A percentile compares a stretch with the other conserved stretches of the same genome.
Conservation (phyloP, 495 filamentous ascomycete genomes). For the Amniculicola lignicola region DNA sequence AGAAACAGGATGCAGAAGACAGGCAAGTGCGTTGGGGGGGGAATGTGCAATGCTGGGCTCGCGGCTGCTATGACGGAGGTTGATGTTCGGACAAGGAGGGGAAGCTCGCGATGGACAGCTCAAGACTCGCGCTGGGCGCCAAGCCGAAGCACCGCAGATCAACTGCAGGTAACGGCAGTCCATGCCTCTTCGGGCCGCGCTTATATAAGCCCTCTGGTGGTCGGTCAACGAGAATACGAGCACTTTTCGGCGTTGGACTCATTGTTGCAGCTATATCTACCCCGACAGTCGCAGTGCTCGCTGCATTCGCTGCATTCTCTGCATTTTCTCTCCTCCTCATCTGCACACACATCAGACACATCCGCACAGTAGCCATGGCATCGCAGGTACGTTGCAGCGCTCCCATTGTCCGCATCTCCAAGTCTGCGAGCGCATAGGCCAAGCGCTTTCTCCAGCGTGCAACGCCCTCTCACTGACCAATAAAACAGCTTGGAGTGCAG, state of each 20-base stretch:
- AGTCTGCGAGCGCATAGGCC: not conserved
- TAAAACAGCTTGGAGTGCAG: slow-evolving; percentile 46
- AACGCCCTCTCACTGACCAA: slow-evolving; percentile 10
- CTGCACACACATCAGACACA: not conserved
- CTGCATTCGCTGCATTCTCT: not conserved
- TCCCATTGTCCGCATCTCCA: not conserved
- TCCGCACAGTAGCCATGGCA: slow-evolving; percentile 7
- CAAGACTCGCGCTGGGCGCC: too few species aligned
- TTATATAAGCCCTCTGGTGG: not conserved
- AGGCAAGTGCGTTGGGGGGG: not conserved
- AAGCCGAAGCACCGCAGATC: too few species aligned
- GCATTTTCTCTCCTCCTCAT: not conserved
- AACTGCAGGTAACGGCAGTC: too few species aligned
- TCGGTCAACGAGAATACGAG: too few species aligned
- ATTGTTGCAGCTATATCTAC: not conserved
- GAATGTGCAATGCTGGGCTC: not conserved
- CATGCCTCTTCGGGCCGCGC: not conserved
- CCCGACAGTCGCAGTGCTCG: not conserved
- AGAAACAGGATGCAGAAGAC: not conserved
- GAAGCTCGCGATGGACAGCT: too few species aligned
- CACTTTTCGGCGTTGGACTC: not conserved
- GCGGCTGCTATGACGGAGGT: too few species aligned
- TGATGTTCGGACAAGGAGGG: too few species aligned
- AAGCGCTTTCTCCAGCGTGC: slow-evolving; percentile 12
- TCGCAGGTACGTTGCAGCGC: slow-evolving; percentile 26